phyloP scores from a whole-genome alignment of 2,329 filamentous ascomycete species.

The Nothomitra cinnamomea region DNA sequence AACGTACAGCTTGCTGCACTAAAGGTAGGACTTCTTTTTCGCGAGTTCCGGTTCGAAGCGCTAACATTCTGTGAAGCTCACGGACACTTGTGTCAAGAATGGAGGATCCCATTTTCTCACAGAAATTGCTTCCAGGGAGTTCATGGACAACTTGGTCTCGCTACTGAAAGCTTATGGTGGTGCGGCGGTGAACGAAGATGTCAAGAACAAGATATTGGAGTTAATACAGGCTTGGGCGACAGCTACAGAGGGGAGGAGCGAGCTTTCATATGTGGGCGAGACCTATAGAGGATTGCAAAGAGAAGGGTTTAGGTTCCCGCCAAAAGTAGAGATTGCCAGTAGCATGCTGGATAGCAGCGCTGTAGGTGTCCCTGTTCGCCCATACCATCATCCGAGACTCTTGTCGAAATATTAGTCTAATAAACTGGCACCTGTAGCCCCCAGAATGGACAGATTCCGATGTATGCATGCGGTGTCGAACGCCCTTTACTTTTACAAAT shows the following conservation, averaged over 20 bases:
- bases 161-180: slow-evolving; percentile 64
- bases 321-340: slow-evolving; percentile 70
- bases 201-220: slow-evolving; percentile 80
- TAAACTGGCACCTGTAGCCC: slow-evolving; percentile 36
- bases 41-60: too few relatives aligned
- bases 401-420: neutral
- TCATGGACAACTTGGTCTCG: slow-evolving; percentile 92
- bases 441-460: slow-evolving; percentile 97
- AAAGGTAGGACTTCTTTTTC: slow-evolving; percentile 41
- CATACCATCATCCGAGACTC: neutral
- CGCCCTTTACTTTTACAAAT: slow-evolving; percentile 92
- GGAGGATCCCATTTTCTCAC: slow-evolving; percentile 86
- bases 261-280: slow-evolving; percentile 72
- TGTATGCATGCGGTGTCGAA: slow-evolving; percentile 95
- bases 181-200: slow-evolving; percentile 64
- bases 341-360: slow-evolving; percentile 97
- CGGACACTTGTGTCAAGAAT: slow-evolving; percentile 97
- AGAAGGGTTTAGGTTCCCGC: slow-evolving; percentile 82
- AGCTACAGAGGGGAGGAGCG: slow-evolving; percentile 69
- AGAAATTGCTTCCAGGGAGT: slow-evolving; percentile 92
- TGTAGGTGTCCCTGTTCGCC: slow-evolving; percentile 35
- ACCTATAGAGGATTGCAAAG: slow-evolving; percentile 68
- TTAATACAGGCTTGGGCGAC: slow-evolving; percentile 86
- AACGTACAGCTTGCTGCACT: slow-evolving; percentile 92
- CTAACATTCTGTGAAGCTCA: slow-evolving; percentile 40